Evolutionary conservation across 805 yeast species (phyloP), one percentile per base, ranked within the genome.

Genomic region (Spathaspora gorwiae): DNA sequence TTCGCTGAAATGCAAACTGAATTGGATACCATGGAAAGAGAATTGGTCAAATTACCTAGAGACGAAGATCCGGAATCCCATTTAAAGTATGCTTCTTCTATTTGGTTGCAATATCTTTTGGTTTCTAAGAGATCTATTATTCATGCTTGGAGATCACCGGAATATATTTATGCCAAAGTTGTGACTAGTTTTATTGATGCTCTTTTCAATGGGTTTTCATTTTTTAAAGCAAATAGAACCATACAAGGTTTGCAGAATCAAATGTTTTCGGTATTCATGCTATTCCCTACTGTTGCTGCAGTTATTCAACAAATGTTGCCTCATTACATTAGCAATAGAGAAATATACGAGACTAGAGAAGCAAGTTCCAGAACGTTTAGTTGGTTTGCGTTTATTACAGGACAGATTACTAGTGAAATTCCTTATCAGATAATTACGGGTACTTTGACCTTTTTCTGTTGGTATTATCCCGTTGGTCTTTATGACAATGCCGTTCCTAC

Each of bases 171-270:
- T 61, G 70, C 92, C 32, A 87, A 85, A 65, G 53, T 79, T 26
- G 67, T 70, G 54, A 75, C 85, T 64, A 72, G 80, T 49, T 59
- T 72, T 29, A 57, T 76, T 13, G 71, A 80, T 40, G 80, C 87
- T 36, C 57, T 86, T 13, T 81, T 83, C 60, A 76, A 82, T 50
- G 95, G 95, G 35, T 87, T 87, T 62, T 70, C 80, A 0, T 87
- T 81, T 65, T 83, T 76, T 65, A 81, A 81, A 48, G 85, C 89
- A 31, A 63, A 60, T 44, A 73, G 73, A 12, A 74, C 88, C 13
- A 58, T 73, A 35, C 88, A 68, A 64, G 74, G 73, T 34, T 60
- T 69, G 55, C 95, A 88, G 62, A 87, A 87, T 63, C 94, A 75
- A 47, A 68, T 76, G 68, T 72, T 75, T 44, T 64, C 80, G 31